Evolutionary conservation across 2,329 filamentous ascomycete species (phyloP), one percentile per base, ranked within the genome.

Genomic region (Aspergillus sp.): DNA sequence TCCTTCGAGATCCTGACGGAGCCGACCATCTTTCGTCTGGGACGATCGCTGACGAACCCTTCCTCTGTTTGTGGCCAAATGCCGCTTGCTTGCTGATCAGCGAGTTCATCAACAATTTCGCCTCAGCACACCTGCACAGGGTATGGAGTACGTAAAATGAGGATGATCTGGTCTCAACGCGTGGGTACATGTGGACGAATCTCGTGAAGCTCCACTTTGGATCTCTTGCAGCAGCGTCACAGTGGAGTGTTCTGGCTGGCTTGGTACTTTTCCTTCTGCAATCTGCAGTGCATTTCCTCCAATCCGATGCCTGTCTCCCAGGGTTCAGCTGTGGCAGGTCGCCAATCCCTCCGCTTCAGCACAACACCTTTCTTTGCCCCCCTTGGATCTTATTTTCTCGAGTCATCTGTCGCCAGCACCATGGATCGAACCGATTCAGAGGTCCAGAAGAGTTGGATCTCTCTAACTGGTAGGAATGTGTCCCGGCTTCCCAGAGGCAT

Each of bases 171-270:
- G 54, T 63, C 49, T 51, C 54, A 64, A 62, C 64, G 61, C 58
- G 61, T 67, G 65, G 64, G 57, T 64, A 47, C 54, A 60, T 50
- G 61, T 67, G 65, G 64, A 55, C 63, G 31, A 57, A 60, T 51
- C 60, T 62, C 51, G 57, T 47, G 55, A 63, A 60, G 41, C 43
- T 41, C 62, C 58, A 61, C 63, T 52, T 52, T 46, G 34, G 55
- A 54, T 51, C 46, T 48, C 46, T 51, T 54, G 25, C 30, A 50
- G 13, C 13, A 47, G 34, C 47, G 30, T 49, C 23, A 22, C 52
- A 49, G 53, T 38, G 54, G 57, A 31, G 50, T 30, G 30, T 15
- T 38, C 23, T 15, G 19, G 19, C 25, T 7, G 19, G 54, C 17
- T 11, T 31, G 50, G 41, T 19, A 17, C 15, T 30, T 57, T 41